Evolutionary conservation across 75 land plant species (phyloP), one percentile per base, ranked within the genome.

Genomic region (Sequoia sempervirens): DNA sequence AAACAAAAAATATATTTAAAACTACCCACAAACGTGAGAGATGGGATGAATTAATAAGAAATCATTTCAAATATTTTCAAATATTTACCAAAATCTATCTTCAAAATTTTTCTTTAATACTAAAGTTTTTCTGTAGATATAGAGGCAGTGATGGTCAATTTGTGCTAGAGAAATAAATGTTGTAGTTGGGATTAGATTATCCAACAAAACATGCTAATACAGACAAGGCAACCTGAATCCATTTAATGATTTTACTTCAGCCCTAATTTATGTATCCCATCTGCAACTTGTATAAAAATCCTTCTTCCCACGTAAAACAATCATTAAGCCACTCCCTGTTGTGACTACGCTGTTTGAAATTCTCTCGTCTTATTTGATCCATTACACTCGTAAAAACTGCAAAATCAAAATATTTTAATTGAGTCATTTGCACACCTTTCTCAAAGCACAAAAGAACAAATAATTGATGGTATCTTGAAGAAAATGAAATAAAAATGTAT

Each of bases 231-330:
- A 26, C 9, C 32, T 66, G 11, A 26, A n/a, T 66, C n/a, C 11
- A 66, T 66, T 0, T 6, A n/a, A 5, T 26, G 32, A 66, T 26
- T 66, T 28, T 66, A 2, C 32, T 66, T 32, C 52, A 8, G n/a
- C n/a, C n/a, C n/a, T n/a, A n/a, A n/a, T n/a, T n/a, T n/a, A 84
- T 79, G 84, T 88, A 90, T 26, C 91, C 91, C 91, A 90, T 90
- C 28, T 72, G 72, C 46, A 64, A 82, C 69, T 90, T 88, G 84
- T 90, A 90, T 7, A 69, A 66, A 23, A 86, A 74, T 68, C 86
- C 86, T 54, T 90, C 91, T 75, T 88, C 83, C 82, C 82, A 90
- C 3, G 88, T 88, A 52, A 72, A 69, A 30, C 54, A 52, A 38
- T 90, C 91, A 38, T 75, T 43, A 20, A 72, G 78, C 90, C 90